Percentiles rank a stretch among this genome's conserved stretches.
Evolutionary conservation across 495 filamentous ascomycete species (phyloP).

Genomic region (Immersiella caudata): DNA sequence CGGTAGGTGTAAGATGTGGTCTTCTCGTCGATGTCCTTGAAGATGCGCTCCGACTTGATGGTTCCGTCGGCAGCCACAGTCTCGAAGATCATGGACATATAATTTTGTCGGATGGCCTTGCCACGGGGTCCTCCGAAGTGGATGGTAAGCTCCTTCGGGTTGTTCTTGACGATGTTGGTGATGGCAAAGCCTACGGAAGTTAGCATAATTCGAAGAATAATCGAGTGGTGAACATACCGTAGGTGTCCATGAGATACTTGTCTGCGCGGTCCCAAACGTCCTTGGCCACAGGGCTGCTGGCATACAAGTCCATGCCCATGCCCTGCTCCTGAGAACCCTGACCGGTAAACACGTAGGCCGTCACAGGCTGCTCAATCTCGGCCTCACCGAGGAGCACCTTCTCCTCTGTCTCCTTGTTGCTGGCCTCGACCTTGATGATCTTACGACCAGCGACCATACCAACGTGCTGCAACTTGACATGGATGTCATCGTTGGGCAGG

Average conservation of each 20-base stretch:
- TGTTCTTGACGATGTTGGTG: conserved; percentile 98
- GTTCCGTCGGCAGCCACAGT: conserved; percentile 86
- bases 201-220: conserved; percentile 34
- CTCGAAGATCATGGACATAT: conserved; percentile 99
- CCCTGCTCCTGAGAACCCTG: conserved; percentile 98
- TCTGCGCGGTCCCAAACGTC: conserved; percentile 99
- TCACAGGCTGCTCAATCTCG: conserved; percentile 97
- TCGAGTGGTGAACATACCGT: conserved; percentile 63
- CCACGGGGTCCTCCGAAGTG: conserved; percentile 96
- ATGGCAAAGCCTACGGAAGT: conserved; percentile 80
- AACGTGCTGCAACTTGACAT: conserved; percentile 91
- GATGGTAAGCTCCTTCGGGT: conserved; percentile 97
- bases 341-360: conserved; percentile 96
- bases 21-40: conserved; percentile 91
- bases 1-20: conserved; percentile 96
- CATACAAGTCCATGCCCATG: conserved; percentile 99
- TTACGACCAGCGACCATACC: conserved; percentile 98
- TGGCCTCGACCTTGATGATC: conserved; percentile 97
- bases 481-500: conserved; percentile 89
- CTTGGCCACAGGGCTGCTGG: conserved; percentile 85
- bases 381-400: conserved; percentile 94
- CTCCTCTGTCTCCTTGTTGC: conserved; percentile 90
- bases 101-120: conserved; percentile 96
- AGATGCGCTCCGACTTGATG: conserved; percentile 98
- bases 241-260: conserved; percentile 97